These are phyloP conservation scores for Scenedesmus sp. DNA, from an alignment of 163 green algal species.

Conservation along the genomic window DNA sequence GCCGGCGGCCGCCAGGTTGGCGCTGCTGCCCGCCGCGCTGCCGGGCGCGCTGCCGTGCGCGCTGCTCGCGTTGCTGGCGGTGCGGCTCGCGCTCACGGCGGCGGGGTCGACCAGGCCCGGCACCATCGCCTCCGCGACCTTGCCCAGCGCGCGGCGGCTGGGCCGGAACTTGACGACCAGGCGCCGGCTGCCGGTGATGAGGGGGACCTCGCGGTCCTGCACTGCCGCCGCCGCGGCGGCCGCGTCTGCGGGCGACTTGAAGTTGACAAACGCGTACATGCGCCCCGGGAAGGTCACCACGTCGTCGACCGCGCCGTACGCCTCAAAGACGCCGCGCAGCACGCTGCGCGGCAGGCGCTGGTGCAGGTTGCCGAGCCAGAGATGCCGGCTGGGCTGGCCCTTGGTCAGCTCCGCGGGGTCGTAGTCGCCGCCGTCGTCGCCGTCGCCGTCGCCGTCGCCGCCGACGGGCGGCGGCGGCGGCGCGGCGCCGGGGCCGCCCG, in stretches of 20 bases:
- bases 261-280: slow-evolving; percentile 80
- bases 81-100: slow-evolving; percentile 56
- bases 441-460: too few relatives aligned
- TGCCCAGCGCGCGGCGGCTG: slow-evolving; percentile 53
- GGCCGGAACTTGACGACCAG: slow-evolving; percentile 61
- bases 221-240: slow-evolving; percentile 41
- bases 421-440: background rate
- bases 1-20: slow-evolving; percentile 1
- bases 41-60: slow-evolving; percentile 16
- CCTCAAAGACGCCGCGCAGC: slow-evolving; percentile 69
- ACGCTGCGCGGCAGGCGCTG: slow-evolving; percentile 53
- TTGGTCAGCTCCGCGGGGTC: slow-evolving; percentile 33
- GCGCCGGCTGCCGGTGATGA: slow-evolving; percentile 45
- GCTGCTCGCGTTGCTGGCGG: slow-evolving; percentile 14
- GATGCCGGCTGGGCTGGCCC: slow-evolving; percentile 45
- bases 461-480: too few relatives aligned
- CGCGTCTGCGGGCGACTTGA: slow-evolving; percentile 55
- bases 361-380: slow-evolving; percentile 83
- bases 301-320: slow-evolving; percentile 64
- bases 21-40: background rate
- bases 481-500: too few relatives aligned
- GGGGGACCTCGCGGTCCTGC: slow-evolving; percentile 42
- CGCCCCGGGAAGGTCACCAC: slow-evolving; percentile 67
- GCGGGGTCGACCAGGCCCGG: slow-evolving; percentile 39
- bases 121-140: slow-evolving; percentile 51